Evolutionary conservation across 768 basidiomycete genomes (phyloP), one percentile per base, ranked within the genome.

Genomic region (Kwoniella mangroviensis): DNA sequence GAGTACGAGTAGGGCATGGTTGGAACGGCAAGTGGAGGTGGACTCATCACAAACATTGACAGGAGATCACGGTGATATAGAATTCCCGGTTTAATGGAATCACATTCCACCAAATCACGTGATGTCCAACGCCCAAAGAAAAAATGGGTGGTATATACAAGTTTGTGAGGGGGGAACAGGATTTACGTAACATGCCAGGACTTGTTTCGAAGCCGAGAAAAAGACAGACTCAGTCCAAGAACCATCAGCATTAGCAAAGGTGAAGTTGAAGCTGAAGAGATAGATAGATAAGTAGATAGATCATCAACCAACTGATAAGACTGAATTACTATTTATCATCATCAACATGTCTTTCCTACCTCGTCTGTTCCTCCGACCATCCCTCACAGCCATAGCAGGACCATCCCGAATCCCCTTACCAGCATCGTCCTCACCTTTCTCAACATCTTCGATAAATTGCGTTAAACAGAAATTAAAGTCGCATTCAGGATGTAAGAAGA

Each of bases 401-500:
- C 65, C 71, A 13, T 68, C 71, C 12, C 41, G 63, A 58, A 58
- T 69, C 15, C 65, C 67, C 10, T 42, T 62, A 21, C 12, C 17
- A 9, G 4, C 42, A 41, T 49, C 59, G 34, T 34, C 41, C 22
- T 28, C 63, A 9, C 17, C 62, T 45, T 72, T 75, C 64, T 77
- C 75, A 28, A 64, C 73, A 13, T 73, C 73, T 13, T 41, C 67
- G 2, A 65, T 75, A 9, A 65, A 73, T 12, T 68, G 70, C 24
- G 68, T 75, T 15, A 63, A 63, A 49, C 68, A 69, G 53, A 84
- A 84, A 73, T 69, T 84, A 40, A 84, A 83, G 71, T 83, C 83
- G 3, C 83, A 84, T 68, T 75, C 81, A 45, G 84, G 84, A 4
- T 76, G 83, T 4, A 82, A 83, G 26, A 84, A 84, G 77, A 55